Evolutionary conservation across 208 protist genomes (phyloP), one percentile per base, ranked within the genome.

Genomic region (Trypanosoma scelopori): DNA sequence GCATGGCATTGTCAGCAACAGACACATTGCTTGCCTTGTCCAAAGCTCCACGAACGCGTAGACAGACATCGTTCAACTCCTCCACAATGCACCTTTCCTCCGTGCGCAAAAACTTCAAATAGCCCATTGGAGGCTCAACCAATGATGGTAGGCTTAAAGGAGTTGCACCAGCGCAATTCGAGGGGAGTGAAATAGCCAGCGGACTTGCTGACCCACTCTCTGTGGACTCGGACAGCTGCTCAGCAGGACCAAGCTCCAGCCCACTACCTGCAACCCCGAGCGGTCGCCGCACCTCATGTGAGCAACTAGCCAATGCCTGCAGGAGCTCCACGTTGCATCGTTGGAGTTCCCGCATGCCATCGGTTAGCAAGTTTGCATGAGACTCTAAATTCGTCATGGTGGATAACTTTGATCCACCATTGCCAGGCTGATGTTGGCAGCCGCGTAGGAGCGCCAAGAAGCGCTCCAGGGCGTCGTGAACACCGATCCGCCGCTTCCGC

Each of bases 381-480:
- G 46, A 65, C 47, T 68, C 60, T 4, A 74, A 47, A 27, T 45
- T 35, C 15, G 43, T 58, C 12, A 74, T 64, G 1, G 55, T 20
- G 41, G 22, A 55, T 22, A 50, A 11, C 43, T 51, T 67, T 16
- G 61, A 74, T 41, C 15, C 52, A 37, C n/a, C 51, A 18, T 49
- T 27, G 2, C 18, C 37, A 16, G 23, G 15, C 2, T 39, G 60
- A 41, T 48, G 58, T 37, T 62, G 22, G 28, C 56, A 23, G 15
- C 58, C 58, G 48, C 67, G 28, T 57, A 58, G 65, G 2, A 74
- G 35, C 13, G 3, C 20, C 18, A 79, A 45, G 49, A 94, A 94
- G 16, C 71, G 42, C 13, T 75, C 25, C 20, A 94, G 43, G 25
- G 74, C 59, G 15, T 78, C 37, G 2, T 60, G 27, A 3, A 91